Evolutionary conservation across 495 filamentous ascomycete genomes (phyloP), one percentile per base, ranked within the genome.

Genomic region (Talaromyces wortmannii): DNA sequence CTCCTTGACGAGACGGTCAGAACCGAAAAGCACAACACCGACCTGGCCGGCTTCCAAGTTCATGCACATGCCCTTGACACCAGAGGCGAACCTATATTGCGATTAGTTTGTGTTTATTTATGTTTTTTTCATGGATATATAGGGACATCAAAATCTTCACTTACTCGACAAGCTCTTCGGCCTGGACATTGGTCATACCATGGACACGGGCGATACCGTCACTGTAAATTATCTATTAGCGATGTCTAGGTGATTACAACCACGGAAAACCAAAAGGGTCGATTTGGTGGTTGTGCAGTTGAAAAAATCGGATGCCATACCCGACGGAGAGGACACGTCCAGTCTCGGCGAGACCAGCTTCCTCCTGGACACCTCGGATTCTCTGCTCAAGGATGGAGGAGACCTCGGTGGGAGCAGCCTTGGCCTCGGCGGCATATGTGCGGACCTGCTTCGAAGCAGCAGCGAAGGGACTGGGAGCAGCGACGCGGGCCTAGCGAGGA

Each of bases 21-120:
- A 97, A 84, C 94, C 94, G 81, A 98, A 98, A 64, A 98, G 86
- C 84, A 98, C 94, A 63, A 98, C 94, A 96, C 94, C 94, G 77
- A 98, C 94, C 79, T 97, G 95, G 75, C 94, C 94, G 74, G 94
- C 94, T 80, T 98, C 94, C 73, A 98, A 83, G 86, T 98, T 98
- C 92, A 98, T 96, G 89, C 95, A 97, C 94, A 98, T 98, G 74
- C 94, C 94, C 85, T 97, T 97, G 71, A 98, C 94, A 75, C 94
- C 94, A 62, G 94, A 98, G 66, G 94, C 91, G 82, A 98, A 98
- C 83, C 94, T 96, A 57, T 59, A 44, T 51, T 72, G 61, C 65
- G 63, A 59, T 77, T 64, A 82, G 75, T 69, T 60, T 61, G 46
- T 30, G 45, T 59, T 51, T 55, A 56, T 46, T 23, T 23, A 2